phyloP scores from a whole-genome alignment of 371 early-diverging fungal species.

The Apophysomyces variabilis region DNA sequence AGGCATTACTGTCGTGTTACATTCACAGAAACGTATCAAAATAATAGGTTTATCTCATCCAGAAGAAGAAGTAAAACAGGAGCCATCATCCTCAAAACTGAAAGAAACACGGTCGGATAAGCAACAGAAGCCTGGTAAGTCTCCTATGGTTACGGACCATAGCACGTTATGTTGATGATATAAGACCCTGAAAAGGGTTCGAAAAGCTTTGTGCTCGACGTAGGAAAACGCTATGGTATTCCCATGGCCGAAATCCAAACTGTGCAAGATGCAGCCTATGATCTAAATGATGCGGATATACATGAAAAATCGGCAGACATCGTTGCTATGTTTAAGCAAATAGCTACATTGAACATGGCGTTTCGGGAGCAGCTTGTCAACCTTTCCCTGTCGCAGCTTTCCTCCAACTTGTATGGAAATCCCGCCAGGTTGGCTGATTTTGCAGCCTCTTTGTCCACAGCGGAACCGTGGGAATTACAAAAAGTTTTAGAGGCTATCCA shows the following conservation, averaged over 20 bases:
- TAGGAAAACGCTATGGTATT: slow-evolving; percentile 70
- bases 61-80: slow-evolving; percentile 5
- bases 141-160: slow-evolving; percentile 10
- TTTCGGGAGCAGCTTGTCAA: slow-evolving; percentile 95
- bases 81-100: background rate
- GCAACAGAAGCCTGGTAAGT: slow-evolving; percentile 23
- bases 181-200: slow-evolving; percentile 20
- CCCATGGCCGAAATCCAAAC: slow-evolving; percentile 86
- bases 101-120: slow-evolving; percentile 21
- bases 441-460: slow-evolving; percentile 90
- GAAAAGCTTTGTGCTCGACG: slow-evolving; percentile 43
- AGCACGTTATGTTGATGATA: slow-evolving; percentile 13
- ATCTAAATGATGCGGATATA: slow-evolving; percentile 77
- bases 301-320: slow-evolving; percentile 92
- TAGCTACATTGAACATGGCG: slow-evolving; percentile 86
- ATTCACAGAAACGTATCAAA: slow-evolving; percentile 89
- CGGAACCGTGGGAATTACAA: slow-evolving; percentile 87
- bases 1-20: slow-evolving; percentile 85
- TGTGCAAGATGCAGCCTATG: slow-evolving; percentile 78
- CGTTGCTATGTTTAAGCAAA: slow-evolving; percentile 90
- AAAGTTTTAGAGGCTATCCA: slow-evolving; percentile 82
- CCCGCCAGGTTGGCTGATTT: slow-evolving; percentile 94
- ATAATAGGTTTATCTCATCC: slow-evolving; percentile 63
- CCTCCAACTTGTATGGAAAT: slow-evolving; percentile 90
- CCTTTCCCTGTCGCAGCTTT: slow-evolving; percentile 89